phyloP scores from a whole-genome alignment of 2,329 filamentous ascomycete genomes.

The Colletotrichum agaves region DNA sequence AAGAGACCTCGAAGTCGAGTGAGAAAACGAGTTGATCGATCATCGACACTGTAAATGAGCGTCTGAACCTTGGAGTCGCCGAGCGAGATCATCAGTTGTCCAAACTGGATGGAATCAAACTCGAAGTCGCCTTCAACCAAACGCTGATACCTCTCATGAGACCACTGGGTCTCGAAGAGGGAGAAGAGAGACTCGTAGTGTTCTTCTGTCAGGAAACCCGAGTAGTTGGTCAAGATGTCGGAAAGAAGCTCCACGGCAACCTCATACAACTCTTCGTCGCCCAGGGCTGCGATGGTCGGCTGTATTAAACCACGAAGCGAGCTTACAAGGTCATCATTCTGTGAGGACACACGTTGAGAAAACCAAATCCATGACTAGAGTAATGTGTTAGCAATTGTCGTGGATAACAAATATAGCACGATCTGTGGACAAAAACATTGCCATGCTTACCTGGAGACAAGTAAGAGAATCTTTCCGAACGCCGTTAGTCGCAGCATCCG shows the following conservation, averaged over 20 bases:
- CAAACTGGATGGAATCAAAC: constrained; percentile 73
- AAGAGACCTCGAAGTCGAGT: constrained; percentile 72
- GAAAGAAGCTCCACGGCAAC: constrained; percentile 71
- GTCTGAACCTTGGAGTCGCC: constrained; percentile 72
- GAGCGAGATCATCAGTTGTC: constrained; percentile 74
- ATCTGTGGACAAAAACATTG: background rate
- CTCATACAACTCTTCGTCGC: constrained; percentile 67
- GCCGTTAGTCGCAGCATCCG: constrained; percentile 43
- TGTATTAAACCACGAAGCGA: constrained; percentile 70
- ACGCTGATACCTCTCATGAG: constrained; percentile 63
- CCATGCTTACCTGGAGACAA: constrained; percentile 66
- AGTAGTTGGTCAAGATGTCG: constrained; percentile 73
- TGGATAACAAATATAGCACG: background rate
- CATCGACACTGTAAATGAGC: constrained; percentile 64
- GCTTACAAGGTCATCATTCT: constrained; percentile 66
- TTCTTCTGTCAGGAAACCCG: constrained; percentile 67
- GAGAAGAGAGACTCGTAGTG: constrained; percentile 68
- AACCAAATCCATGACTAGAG: constrained; percentile 78
- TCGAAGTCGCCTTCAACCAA: constrained; percentile 70
- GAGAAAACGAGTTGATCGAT: constrained; percentile 64
- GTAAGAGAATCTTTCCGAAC: constrained; percentile 66
- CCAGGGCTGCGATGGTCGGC: constrained; percentile 69
- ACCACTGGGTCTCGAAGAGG: constrained; percentile 71
- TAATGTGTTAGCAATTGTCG: constrained; percentile 7
- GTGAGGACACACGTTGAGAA: constrained; percentile 71